Evolutionary conservation across 345 rosid genomes (phyloP).

Genomic region (Raphanus raphanistrum): DNA sequence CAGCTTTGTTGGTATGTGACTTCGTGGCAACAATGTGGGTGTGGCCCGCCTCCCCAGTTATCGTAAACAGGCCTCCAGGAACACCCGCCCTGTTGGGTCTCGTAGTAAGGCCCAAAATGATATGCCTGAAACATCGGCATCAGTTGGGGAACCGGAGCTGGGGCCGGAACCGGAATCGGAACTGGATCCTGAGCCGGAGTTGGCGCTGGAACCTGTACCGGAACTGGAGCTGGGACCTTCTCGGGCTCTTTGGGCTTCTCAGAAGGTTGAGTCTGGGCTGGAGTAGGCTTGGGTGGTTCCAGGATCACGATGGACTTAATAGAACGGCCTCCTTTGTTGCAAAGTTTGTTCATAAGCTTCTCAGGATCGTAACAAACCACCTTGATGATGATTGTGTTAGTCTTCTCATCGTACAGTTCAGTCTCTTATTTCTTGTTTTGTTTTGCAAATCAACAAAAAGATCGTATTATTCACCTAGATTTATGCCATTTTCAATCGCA

Average conservation of each 20-base stretch:
- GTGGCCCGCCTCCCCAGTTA: conserved; percentile 48
- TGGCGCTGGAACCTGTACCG: neutral
- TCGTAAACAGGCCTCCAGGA: conserved; percentile 56
- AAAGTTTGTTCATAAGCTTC: conserved; percentile 53
- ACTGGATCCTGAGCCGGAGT: neutral
- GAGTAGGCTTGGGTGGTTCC: conserved; percentile 34
- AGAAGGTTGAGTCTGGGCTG: neutral
- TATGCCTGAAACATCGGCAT: conserved; percentile 12
- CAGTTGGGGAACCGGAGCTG: neutral
- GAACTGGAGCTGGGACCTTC: conserved; percentile 20
- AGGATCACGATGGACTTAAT: conserved; percentile 53
- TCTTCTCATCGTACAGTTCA: conserved; percentile 66
- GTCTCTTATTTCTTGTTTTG: conserved; percentile 49
- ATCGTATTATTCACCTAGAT: neutral
- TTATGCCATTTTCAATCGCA: neutral
- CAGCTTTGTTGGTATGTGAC: conserved; percentile 44
- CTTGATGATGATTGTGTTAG: conserved; percentile 57
- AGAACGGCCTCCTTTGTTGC: conserved; percentile 50
- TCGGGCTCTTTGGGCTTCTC: conserved; percentile 23
- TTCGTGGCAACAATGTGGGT: conserved; percentile 14
- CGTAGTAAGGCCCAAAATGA: conserved; percentile 41
- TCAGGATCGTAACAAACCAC: conserved; percentile 77
- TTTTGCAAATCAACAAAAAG: neutral
- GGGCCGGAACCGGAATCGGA: neutral
- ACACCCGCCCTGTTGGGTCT: conserved; percentile 20